Conservation (phyloP, 306 rosid species). For the Lithocarpus polystachyus region DNA sequence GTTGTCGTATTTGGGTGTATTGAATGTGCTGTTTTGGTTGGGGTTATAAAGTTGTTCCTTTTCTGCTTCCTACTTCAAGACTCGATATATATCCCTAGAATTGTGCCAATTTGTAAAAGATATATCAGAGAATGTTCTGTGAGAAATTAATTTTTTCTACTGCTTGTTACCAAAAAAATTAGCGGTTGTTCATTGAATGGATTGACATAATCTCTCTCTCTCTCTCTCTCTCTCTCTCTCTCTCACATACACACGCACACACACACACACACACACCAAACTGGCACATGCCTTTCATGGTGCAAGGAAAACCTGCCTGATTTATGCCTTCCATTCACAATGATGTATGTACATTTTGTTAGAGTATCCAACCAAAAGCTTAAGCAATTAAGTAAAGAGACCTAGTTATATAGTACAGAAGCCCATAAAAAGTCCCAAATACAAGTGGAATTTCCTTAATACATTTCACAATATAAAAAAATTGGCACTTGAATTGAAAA, state of each 20-base stretch:
- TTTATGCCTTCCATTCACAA: neutral
- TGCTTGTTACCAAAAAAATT: neutral
- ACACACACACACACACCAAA: neutral
- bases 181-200: neutral
- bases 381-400: neutral
- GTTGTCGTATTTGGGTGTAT: constrained; percentile 22
- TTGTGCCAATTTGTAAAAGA: too few species aligned
- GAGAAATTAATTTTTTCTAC: neutral
- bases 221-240: neutral
- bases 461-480: neutral
- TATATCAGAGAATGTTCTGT: too few species aligned
- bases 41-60: constrained; percentile 8
- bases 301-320: too few species aligned
- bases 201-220: neutral
- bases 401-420: neutral
- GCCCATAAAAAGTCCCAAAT: neutral
- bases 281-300: neutral
- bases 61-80: too few species aligned
- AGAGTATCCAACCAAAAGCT: too few species aligned
- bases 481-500: neutral
- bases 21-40: constrained; percentile 17
- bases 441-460: neutral
- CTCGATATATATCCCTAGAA: too few species aligned
- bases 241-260: neutral
- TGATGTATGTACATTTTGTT: too few species aligned